Conservation (phyloP, 768 basidiomycete species). For the Psilocybe subaeruginosa region DNA sequence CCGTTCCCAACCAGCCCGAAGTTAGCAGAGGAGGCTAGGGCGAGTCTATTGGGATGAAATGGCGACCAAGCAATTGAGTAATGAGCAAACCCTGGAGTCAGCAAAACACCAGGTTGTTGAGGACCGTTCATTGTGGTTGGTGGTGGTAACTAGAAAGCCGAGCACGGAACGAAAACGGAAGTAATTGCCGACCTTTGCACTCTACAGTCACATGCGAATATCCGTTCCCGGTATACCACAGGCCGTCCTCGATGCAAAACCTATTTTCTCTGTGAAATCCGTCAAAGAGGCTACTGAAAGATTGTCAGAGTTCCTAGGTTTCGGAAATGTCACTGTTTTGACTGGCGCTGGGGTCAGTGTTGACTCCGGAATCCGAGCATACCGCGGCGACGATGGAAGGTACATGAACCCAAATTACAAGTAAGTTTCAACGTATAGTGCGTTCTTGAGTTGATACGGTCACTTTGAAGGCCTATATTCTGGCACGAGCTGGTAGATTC, state of each 20-base stretch:
- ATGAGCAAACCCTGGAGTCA: constrained; percentile 85
- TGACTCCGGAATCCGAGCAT: constrained; percentile 95
- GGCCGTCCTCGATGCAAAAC: constrained; percentile 49
- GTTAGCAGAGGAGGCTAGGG: constrained; percentile 86
- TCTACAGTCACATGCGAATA: constrained; percentile 68
- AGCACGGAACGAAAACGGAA: constrained; percentile 7
- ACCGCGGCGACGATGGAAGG: constrained; percentile 83
- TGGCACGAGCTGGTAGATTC: constrained; percentile 85
- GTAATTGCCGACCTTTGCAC: constrained; percentile 24
- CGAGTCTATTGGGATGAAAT: constrained; percentile 74
- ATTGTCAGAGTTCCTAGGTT: constrained; percentile 64
- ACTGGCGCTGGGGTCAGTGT: constrained; percentile 96
- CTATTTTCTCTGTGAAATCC: constrained; percentile 37
- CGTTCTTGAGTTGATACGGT: not conserved
- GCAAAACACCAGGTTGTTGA: constrained; percentile 52
- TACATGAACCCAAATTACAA: constrained; percentile 93
- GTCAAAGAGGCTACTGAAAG: constrained; percentile 58
- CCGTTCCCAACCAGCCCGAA: constrained; percentile 97
- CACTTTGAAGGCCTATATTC: constrained; percentile 58
- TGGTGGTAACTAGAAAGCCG: constrained; percentile 10
- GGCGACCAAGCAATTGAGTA: constrained; percentile 86
- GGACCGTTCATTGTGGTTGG: constrained; percentile 32
- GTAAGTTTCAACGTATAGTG: constrained; percentile 39
- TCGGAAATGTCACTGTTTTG: constrained; percentile 73
- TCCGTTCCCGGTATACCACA: constrained; percentile 79